Base-by-base conservation (phyloP, 176 grass and related monocot species). In the Triticum turgidum region DNA sequence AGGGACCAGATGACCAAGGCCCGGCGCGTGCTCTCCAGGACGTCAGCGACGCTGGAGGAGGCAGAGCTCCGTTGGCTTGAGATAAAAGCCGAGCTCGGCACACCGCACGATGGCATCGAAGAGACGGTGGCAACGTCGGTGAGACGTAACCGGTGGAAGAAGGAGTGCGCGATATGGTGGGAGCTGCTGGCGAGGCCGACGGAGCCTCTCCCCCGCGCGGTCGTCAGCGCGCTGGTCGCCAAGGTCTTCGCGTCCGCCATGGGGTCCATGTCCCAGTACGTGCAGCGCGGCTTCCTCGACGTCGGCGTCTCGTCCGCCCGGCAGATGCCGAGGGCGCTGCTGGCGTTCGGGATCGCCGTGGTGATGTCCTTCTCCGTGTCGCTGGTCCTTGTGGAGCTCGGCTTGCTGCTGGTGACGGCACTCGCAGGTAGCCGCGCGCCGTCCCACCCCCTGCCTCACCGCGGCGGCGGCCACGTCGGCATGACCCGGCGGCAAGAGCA, bases 191-290 rank as follows among this genome's bases (percentile, higher is more conserved):
- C 76, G 14, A 58, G 76, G 14, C 89, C 85, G 68, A 87, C 85
- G 25, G 85, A 91, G 85, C 89, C 85, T 29, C 47, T 91, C 15
- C 81, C 81, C 9, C 85, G 81, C 21, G 59, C 69, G 6, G 20
- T 80, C 4, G 20, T 87, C 21, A 91, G 76, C 27, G 81, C 81
- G 20, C 75, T 91, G 4, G 85, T 91, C 18, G 80, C 80, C 80
- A 91, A 90, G 85, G 68, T 80, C 11, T 87, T 91, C 85, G 85
- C 81, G 25, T 84, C 81, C 21, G 81, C 80, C 58, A 67, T 74
- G 42, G 80, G 66, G 22, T 66, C 74, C 65, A 17, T 74, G 44
- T 22, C 86, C 42, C 80, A 66, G 41, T 67, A 83, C 80, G 74
- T 74, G 74, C 65, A 83, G 65, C 65, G 65, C 22, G 84, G 80